Percentiles rank a stretch among this genome's conserved stretches.
Conservation (phyloP, 1,139 yeast genomes). For the Suhomyces coccinellae region DNA sequence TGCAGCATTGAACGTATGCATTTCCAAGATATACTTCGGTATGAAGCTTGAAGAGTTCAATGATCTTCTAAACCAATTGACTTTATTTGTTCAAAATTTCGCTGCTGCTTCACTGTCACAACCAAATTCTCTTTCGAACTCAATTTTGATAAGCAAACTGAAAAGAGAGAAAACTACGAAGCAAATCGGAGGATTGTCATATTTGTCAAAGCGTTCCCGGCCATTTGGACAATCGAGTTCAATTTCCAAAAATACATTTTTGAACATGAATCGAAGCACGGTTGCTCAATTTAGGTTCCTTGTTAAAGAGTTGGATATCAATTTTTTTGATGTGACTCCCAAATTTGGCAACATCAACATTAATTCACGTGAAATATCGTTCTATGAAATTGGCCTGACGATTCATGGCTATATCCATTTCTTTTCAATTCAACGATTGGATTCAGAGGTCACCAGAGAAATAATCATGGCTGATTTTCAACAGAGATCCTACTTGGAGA, state of each 20-base stretch:
- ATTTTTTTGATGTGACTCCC: constrained; percentile 28
- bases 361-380: constrained; percentile 23
- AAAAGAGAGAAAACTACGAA: background rate
- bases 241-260: constrained; percentile 7
- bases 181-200: constrained; percentile 9
- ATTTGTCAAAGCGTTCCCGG: constrained; percentile 16
- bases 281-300: constrained; percentile 24
- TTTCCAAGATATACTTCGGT: constrained; percentile 21
- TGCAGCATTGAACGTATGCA: constrained; percentile 20
- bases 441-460: constrained; percentile 20
- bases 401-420: constrained; percentile 31
- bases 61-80: constrained; percentile 15
- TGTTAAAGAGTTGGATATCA: constrained; percentile 26
- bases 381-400: constrained; percentile 35
- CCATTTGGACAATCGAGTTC: constrained; percentile 14
- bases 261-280: constrained; percentile 13
- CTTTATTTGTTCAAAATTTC: constrained; percentile 10
- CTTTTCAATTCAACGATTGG: constrained; percentile 23
- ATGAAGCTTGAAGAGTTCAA: constrained; percentile 17
- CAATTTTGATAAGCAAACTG: constrained; percentile 9
- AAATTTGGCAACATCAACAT: constrained; percentile 49
- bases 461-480: constrained; percentile 31
- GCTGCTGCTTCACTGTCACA: constrained; percentile 10
- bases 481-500: constrained; percentile 17
- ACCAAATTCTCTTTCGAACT: constrained; percentile 20